These are phyloP conservation scores for Nicotiana sylvestris DNA, from an alignment of 257 asterid species.

Conservation along the genomic window DNA sequence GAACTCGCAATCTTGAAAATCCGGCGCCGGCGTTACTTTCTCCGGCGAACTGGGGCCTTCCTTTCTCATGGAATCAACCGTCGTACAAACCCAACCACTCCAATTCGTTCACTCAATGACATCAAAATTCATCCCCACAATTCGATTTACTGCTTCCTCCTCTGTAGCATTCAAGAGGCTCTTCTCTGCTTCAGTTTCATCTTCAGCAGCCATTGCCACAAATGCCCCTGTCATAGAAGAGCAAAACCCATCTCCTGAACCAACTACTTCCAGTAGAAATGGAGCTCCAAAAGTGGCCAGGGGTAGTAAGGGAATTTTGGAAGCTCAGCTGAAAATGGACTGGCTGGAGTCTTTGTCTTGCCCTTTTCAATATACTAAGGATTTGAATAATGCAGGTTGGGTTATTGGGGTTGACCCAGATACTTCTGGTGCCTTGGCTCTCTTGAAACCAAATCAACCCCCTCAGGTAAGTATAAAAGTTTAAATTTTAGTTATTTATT, in stretches of 20 bases:
- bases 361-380: constrained; percentile 35
- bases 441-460: constrained; percentile 55
- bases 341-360: constrained; percentile 63
- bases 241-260: constrained; percentile 20
- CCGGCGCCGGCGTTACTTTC: neutral
- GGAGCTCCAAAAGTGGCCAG: constrained; percentile 20
- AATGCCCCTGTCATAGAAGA: constrained; percentile 1
- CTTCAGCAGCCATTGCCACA: constrained; percentile 21
- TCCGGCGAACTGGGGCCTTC: neutral
- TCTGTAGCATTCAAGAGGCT: constrained; percentile 29
- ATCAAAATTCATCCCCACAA: constrained; percentile 19
- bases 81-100: neutral
- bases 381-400: constrained; percentile 40
- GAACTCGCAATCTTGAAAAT: neutral
- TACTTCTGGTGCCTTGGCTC: constrained; percentile 71
- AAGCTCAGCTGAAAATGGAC: constrained; percentile 42
- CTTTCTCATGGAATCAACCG: neutral
- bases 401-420: constrained; percentile 77
- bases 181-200: constrained; percentile 29
- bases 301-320: constrained; percentile 27
- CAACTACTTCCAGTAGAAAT: constrained; percentile 25
- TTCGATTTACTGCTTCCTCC: constrained; percentile 37
- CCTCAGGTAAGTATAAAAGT: constrained; percentile 34
- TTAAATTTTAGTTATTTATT: neutral
- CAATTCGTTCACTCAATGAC: neutral